Evolutionary conservation across 148 eudicot species (phyloP).

Genomic region (Arctostaphylos glauca): DNA sequence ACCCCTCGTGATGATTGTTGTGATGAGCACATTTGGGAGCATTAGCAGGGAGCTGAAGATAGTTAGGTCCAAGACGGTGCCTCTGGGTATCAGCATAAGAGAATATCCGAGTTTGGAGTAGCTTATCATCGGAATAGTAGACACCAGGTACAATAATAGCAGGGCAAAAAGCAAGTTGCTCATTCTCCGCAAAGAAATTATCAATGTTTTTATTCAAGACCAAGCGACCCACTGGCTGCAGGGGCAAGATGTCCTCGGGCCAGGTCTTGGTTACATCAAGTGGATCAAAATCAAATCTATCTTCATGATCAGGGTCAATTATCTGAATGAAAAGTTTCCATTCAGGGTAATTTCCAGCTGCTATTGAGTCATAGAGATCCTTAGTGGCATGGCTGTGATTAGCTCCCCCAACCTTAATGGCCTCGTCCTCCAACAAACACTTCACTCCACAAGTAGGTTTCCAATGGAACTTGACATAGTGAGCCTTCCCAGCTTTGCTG

Average conservation of each 20-base stretch:
- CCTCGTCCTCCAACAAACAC: slow-evolving; percentile 73
- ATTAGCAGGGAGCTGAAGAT: slow-evolving; percentile 85
- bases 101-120: slow-evolving; percentile 83
- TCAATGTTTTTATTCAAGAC: slow-evolving; percentile 94
- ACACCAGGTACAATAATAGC: slow-evolving; percentile 80
- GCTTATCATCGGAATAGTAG: slow-evolving; percentile 86
- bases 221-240: slow-evolving; percentile 90
- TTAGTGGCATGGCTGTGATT: slow-evolving; percentile 97
- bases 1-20: slow-evolving; percentile 92
- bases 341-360: slow-evolving; percentile 93
- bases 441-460: slow-evolving; percentile 95
- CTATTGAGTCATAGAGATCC: slow-evolving; percentile 85
- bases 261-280: slow-evolving; percentile 88
- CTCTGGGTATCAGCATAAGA: slow-evolving; percentile 92
- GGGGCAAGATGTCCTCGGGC: slow-evolving; percentile 91
- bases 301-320: slow-evolving; percentile 85
- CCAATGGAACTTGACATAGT: slow-evolving; percentile 94
- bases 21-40: slow-evolving; percentile 90
- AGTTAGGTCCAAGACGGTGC: slow-evolving; percentile 94
- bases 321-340: slow-evolving; percentile 87
- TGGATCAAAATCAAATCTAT: slow-evolving; percentile 89
- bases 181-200: slow-evolving; percentile 92
- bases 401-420: slow-evolving; percentile 75
- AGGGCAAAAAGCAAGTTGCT: slow-evolving; percentile 86
- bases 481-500: slow-evolving; percentile 76